phyloP scores from a whole-genome alignment of 768 basidiomycete genomes.

The Termitomyces sp. region DNA sequence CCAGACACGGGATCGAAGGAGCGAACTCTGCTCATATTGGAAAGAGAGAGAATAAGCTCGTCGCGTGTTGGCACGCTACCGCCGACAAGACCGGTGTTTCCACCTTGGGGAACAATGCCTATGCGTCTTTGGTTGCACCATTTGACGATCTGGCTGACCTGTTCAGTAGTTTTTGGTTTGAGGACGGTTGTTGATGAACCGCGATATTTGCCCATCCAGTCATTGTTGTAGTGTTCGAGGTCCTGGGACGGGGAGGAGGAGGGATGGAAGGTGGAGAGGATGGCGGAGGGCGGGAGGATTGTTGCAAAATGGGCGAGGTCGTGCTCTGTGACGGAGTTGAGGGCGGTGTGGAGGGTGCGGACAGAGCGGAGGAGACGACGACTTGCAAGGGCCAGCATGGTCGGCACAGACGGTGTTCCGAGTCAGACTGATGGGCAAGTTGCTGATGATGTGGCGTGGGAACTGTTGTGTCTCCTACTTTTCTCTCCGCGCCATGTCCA shows the following conservation, averaged over 20 bases:
- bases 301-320: slow-evolving; percentile 69
- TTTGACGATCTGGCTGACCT: slow-evolving; percentile 86
- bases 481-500: no score
- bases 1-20: slow-evolving; percentile 84
- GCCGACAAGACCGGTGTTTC: slow-evolving; percentile 97
- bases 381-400: slow-evolving; percentile 14
- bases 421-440: not conserved
- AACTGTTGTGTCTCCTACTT: not conserved
- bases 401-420: not conserved
- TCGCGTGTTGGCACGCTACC: slow-evolving; percentile 87
- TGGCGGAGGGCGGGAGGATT: slow-evolving; percentile 57
- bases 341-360: slow-evolving; percentile 17
- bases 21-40: slow-evolving; percentile 79
- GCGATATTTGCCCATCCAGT: slow-evolving; percentile 96
- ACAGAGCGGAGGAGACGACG: slow-evolving; percentile 9
- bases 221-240: slow-evolving; percentile 75
- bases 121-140: slow-evolving; percentile 82
- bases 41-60: slow-evolving; percentile 82
- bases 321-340: slow-evolving; percentile 48
- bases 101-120: slow-evolving; percentile 95
- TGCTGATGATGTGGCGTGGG: slow-evolving; percentile 18
- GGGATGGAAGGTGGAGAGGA: slow-evolving; percentile 66
- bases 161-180: slow-evolving; percentile 81
- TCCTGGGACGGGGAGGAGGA: slow-evolving; percentile 50
- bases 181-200: slow-evolving; percentile 84